phyloP scores from a whole-genome alignment of 805 yeast species.

The Pichia gijzeniarum region DNA sequence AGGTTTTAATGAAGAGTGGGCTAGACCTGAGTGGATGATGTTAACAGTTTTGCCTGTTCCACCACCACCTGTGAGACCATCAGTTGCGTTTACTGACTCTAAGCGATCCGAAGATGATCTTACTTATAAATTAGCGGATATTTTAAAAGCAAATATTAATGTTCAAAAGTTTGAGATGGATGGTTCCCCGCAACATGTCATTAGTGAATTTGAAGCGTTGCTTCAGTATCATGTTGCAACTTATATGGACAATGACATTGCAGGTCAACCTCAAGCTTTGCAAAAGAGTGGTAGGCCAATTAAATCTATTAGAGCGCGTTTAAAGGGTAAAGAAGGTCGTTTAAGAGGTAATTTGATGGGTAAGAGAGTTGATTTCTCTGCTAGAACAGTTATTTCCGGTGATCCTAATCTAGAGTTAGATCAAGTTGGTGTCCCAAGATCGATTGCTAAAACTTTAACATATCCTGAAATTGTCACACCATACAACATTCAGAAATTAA shows the following conservation, averaged over 20 bases:
- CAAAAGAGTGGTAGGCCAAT: slow-evolving; percentile 99
- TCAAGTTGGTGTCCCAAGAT: slow-evolving; percentile 97
- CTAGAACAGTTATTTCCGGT: slow-evolving; percentile 98
- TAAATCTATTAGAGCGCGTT: slow-evolving; percentile 97
- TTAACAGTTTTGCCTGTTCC: slow-evolving; percentile 98
- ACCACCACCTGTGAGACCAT: slow-evolving; percentile 99
- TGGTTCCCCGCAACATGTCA: slow-evolving; percentile 98
- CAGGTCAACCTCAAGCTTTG: slow-evolving; percentile 98
- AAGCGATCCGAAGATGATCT: slow-evolving; percentile 99
- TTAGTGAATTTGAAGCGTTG: slow-evolving; percentile 91
- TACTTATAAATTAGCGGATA: slow-evolving; percentile 95
- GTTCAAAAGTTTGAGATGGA: slow-evolving; percentile 97
- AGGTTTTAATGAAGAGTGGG: slow-evolving; percentile 92
- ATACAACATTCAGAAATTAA: slow-evolving; percentile 87
- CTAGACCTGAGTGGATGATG: slow-evolving; percentile 98
- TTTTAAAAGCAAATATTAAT: slow-evolving; percentile 90
- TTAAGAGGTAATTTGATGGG: slow-evolving; percentile 98
- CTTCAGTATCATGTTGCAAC: slow-evolving; percentile 98
- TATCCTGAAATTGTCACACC: slow-evolving; percentile 99
- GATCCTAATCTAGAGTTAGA: slow-evolving; percentile 97
- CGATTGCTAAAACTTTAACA: slow-evolving; percentile 90
- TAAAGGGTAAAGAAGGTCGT: slow-evolving; percentile 99
- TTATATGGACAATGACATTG: slow-evolving; percentile 98
- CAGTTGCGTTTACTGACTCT: slow-evolving; percentile 95
- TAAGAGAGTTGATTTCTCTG: slow-evolving; percentile 98